Base-by-base conservation (phyloP, 768 basidiomycete genomes). In the Baorangia bicolor region DNA sequence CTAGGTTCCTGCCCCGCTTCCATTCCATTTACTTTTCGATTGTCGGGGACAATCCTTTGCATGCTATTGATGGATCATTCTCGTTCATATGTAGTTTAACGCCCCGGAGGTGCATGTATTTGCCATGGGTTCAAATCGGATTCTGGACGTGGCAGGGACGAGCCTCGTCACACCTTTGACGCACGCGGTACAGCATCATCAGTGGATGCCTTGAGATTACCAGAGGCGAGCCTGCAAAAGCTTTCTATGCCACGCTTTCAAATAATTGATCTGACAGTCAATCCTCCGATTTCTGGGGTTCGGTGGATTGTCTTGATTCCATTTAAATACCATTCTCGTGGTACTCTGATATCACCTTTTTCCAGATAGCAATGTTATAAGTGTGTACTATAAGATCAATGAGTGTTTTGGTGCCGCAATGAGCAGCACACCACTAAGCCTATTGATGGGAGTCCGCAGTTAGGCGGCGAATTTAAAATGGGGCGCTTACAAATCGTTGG, bases 81-180 rank as follows among this genome's bases (percentile, higher is more conserved):
- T 41, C 20, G 55, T n/a, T 37, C 57, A 34, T 35, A 16, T 47
- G 60, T 62, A 58, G 42, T 11, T 42, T 37, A 25, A 45, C 27
- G 34, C 35, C 12, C 37, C 27, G 33, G 35, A 18, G 35, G 7
- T 41, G 14, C 5, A 41, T 49, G 30, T 57, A 57, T 62, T 55
- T 49, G 8, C 20, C 30, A 33, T 5, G 28, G 28, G 23, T 21
- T 16, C 8, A 51, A 38, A 30, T 5, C 11, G 10, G 18, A 49
- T 12, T 13, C 16, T 1, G 23, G 46, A 47, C 21, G 21, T 4
- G 45, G 20, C 14, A 6, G 18, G n/a, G n/a, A n/a, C n/a, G n/a
- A n/a, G n/a, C n/a, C n/a, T n/a, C n/a, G n/a, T n/a, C n/a, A n/a
- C n/a, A n/a, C n/a, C n/a, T n/a, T n/a, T n/a, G n/a, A n/a, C n/a